Conservation (phyloP, 2,329 filamentous ascomycete genomes). For the Myriosclerotinia curreyana region DNA sequence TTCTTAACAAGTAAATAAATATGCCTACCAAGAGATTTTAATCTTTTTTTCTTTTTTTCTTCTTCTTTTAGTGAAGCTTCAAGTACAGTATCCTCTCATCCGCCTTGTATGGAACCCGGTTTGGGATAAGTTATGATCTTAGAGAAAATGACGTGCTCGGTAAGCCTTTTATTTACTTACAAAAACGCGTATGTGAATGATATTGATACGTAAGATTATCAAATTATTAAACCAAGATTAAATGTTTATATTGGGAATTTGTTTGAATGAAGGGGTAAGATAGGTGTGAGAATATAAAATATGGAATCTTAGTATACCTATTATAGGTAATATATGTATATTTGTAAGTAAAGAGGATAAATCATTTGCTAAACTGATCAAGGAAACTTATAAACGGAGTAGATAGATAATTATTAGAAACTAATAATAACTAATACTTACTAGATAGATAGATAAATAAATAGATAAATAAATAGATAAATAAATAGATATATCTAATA, state of each 20-base stretch:
- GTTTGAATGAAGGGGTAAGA: background rate
- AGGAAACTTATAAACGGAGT: too few relatives aligned
- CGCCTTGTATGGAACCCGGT: slow-evolving; percentile 16
- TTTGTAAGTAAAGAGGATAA: background rate
- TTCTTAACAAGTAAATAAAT: background rate
- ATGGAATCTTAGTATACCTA: too few relatives aligned
- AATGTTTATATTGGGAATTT: background rate
- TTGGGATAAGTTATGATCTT: slow-evolving; percentile 1
- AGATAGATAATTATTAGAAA: too few relatives aligned
- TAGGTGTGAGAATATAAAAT: slow-evolving; percentile 8
- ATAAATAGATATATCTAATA: too few relatives aligned
- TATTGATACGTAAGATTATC: slow-evolving; percentile 14
- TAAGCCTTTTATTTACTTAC: background rate
- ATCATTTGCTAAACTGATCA: slow-evolving; percentile 1
- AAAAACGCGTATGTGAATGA: slow-evolving; percentile 17
- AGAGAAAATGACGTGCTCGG: slow-evolving; percentile 22
- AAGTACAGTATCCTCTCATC: slow-evolving; percentile 4
- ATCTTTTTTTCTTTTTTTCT: slow-evolving; percentile 10
- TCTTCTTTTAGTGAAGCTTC: slow-evolving; percentile 2
- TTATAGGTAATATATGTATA: too few relatives aligned
- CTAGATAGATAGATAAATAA: too few relatives aligned
- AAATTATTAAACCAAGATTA: background rate
- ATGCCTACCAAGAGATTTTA: slow-evolving; percentile 13
- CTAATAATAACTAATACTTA: background rate
- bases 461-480: too few relatives aligned